Base-by-base conservation (phyloP, 208 protist species). In the Angomonas desouzai region DNA sequence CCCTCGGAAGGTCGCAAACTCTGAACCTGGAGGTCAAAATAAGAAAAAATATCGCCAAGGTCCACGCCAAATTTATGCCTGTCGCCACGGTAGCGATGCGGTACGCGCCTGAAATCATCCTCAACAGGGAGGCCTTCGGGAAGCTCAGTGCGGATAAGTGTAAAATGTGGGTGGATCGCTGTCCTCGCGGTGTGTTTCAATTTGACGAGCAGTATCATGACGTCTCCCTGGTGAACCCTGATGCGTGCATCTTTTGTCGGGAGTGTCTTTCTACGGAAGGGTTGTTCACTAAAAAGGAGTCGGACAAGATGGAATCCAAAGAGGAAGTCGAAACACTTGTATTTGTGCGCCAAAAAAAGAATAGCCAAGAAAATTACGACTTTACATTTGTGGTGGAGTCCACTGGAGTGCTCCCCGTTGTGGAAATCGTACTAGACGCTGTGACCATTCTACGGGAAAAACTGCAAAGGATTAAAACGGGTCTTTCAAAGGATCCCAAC, bases 21-120 rank as follows among this genome's bases (percentile, higher is more conserved):
- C 64, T 98, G 27, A 80, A 85, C 30, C 59, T 97, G 34, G 67
- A 68, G 4, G 69, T 94, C 7, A 74, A 92, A 13, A 93, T 96
- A n/a, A 83, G 82, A 9, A 97, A 98, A 72, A 97, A 97, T 64
- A 97, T 99, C 38, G 98, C 94, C 33, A 99, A 99, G 77, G 94
- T 98, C 43, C 98, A 99, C 65, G 96, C 98, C 6, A 99, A 99
- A 83, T 99, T 98, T 87, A 97, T 93, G 82, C 92, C 96, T 0
- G 92, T 97, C 11, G 81, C 90, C 2, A 95, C 92, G 11, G 91
- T 97, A 27, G 86, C 93, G 28, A 97, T 97, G 91, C 90, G 87
- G 38, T 97, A 97, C 75, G 82, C 88, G 0, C 85, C 95, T 9
- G 85, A 96, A n/a, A 96, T 98, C 36, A 57, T 84, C 11, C 68